Evolutionary conservation across 768 basidiomycete genomes (phyloP), one percentile per base, ranked within the genome.

Genomic region (Rhizopogon vulgaris): DNA sequence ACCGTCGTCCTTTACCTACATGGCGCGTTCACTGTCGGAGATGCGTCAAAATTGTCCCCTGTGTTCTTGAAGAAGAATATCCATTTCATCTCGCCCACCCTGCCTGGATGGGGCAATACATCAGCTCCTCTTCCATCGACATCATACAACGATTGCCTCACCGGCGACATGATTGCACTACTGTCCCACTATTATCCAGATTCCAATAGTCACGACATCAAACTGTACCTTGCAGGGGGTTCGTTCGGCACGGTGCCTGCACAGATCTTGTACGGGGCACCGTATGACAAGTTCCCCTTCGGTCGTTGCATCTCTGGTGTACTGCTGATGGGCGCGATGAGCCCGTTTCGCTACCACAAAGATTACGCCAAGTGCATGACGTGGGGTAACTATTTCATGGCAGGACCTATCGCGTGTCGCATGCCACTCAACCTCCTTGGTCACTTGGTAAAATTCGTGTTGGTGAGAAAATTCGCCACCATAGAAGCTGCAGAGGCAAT

Each of bases 101-200:
- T 83, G 30, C 76, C 79, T 18, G 82, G 79, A 2, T 83, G 82
- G 80, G 81, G 81, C 3, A 70, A 70, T 41, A 76, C 81, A 5
- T 78, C 79, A 0, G 72, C 77, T 1, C 61, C 72, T 5, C 61
- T 60, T 3, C 54, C 66, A 7, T 52, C 63, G 7, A 52, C 62
- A 0, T 58, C 72, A 1, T 82, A 76, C 58, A 60, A 73, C 45
- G 63, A 71, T 22, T 69, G 70, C 11, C 63, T 83, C 50, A 68
- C 69, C 30, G n/a, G 65, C 43, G 79, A 79, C 58, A 71, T 76
- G 53, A 71, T 73, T 0, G 63, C 71, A 11, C 66, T 83, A 38
- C 69, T 83, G 38, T 62, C 70, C 17, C 77, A 80, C 59, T 70
- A 81, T 28, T 78, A 81, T 56, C 78, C 79, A 0, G 60, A 71